Conservation (phyloP, 805 yeast species). For the Saturnispora dispora region DNA sequence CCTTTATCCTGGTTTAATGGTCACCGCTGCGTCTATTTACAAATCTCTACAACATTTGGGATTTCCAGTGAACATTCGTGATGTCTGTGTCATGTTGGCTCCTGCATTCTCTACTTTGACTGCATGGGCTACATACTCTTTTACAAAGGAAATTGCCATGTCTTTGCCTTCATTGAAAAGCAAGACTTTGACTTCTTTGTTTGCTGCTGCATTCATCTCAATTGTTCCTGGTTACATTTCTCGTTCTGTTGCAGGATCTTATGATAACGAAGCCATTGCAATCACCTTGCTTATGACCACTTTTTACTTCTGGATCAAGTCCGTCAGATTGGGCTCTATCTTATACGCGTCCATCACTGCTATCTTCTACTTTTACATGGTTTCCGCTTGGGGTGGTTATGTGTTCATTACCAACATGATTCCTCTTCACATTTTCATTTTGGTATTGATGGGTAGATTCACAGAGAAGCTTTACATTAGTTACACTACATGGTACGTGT, state of each 20-base stretch:
- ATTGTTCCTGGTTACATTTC: slow-evolving; percentile 98
- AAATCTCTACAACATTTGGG: slow-evolving; percentile 54
- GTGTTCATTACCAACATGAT: slow-evolving; percentile 97
- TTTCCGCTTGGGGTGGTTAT: slow-evolving; percentile 99
- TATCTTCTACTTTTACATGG: slow-evolving; percentile 93
- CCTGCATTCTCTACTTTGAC: slow-evolving; percentile 95
- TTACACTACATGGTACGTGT: slow-evolving; percentile 92
- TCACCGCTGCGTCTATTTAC: slow-evolving; percentile 88
- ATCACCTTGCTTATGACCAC: slow-evolving; percentile 93
- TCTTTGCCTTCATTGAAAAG: slow-evolving; percentile 26
- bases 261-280: slow-evolving; percentile 98
- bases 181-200: slow-evolving; percentile 62
- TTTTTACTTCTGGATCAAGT: slow-evolving; percentile 91
- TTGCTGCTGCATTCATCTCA: slow-evolving; percentile 91
- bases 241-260: slow-evolving; percentile 96
- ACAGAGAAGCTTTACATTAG: slow-evolving; percentile 75
- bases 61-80: slow-evolving; percentile 87
- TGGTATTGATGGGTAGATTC: slow-evolving; percentile 91
- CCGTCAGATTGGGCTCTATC: slow-evolving; percentile 84
- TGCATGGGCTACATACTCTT: slow-evolving; percentile 77
- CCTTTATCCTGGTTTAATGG: slow-evolving; percentile 96
- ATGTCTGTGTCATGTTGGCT: slow-evolving; percentile 90
- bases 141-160: slow-evolving; percentile 86
- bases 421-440: slow-evolving; percentile 87
- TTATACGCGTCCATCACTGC: slow-evolving; percentile 80